A percentile compares a stretch with the other conserved stretches of the same genome.
phyloP scores from a whole-genome alignment of 1,284 basidiomycete species.

The Xerocomus minutiporus region DNA sequence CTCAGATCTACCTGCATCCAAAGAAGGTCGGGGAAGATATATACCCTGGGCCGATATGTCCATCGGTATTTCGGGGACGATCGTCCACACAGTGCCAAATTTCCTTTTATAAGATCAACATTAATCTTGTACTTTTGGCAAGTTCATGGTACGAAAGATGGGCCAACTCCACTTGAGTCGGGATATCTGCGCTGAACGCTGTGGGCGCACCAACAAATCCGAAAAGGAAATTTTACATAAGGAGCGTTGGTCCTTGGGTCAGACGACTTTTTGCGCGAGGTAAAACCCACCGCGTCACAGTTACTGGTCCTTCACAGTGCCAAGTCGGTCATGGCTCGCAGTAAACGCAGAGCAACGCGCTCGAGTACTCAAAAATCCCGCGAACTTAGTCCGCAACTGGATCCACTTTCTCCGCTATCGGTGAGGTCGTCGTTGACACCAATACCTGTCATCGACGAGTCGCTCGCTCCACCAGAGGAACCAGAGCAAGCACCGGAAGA shows the following conservation, averaged over 20 bases:
- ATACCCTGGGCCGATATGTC: too few species aligned
- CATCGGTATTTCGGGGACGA: too few species aligned
- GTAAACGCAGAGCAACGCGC: conserved; percentile 31
- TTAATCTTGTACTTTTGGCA: not conserved
- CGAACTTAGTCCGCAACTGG: conserved; percentile 26
- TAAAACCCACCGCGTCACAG: not conserved
- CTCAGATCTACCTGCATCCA: too few species aligned
- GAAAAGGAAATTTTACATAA: conserved; percentile 27
- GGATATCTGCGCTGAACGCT: too few species aligned
- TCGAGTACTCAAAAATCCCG: conserved; percentile 27
- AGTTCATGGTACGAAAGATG: too few species aligned
- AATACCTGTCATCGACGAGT: conserved; percentile 27
- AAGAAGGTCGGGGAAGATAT: too few species aligned
- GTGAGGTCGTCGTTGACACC: conserved; percentile 31
- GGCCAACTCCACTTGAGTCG: too few species aligned
- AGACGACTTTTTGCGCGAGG: conserved; percentile 15
- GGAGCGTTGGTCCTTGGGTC: not conserved
- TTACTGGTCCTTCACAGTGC: conserved; percentile 8
- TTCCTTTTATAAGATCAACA: not conserved
- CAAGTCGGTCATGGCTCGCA: conserved; percentile 29
- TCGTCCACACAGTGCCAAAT: too few species aligned
- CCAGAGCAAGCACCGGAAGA: conserved; percentile 24
- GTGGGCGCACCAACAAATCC: not conserved
- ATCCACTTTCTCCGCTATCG: conserved; percentile 30
- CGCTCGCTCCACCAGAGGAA: conserved; percentile 13